These are phyloP conservation scores for Sugiyamaella smithiae DNA, from an alignment of 805 yeast genomes.

Conservation along the genomic window DNA sequence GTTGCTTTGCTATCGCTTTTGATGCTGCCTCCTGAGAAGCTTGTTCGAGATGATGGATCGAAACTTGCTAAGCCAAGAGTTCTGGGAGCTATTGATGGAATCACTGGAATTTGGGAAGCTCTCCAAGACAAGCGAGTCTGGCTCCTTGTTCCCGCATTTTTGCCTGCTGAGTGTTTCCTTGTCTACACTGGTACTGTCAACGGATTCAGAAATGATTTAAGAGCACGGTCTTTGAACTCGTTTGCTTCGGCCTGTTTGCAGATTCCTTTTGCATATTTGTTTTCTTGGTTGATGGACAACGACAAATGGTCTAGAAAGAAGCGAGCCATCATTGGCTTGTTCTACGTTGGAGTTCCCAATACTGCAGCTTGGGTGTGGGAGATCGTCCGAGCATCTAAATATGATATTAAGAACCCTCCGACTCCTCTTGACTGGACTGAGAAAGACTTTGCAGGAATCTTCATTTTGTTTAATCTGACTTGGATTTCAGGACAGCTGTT, in stretches of 20 bases:
- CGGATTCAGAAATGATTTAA: not conserved
- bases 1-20: conserved; percentile 4
- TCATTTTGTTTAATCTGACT: conserved; percentile 2
- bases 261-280: conserved; percentile 3
- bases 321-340: not conserved
- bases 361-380: conserved; percentile 11
- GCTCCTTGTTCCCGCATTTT: conserved; percentile 10
- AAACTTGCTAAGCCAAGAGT: conserved; percentile 8
- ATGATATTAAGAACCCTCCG: conserved; percentile 3
- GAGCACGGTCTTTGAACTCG: not conserved
- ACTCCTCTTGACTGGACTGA: conserved; percentile 11
- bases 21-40: conserved; percentile 6
- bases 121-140: conserved; percentile 6
- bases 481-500: conserved; percentile 7
- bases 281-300: conserved; percentile 2
- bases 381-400: conserved; percentile 1
- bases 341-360: conserved; percentile 4
- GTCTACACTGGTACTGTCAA: conserved; percentile 9
- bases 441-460: conserved; percentile 9
- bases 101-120: conserved; percentile 3
- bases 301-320: conserved; percentile 1
- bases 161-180: conserved; percentile 10
- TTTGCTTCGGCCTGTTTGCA: conserved; percentile 1
- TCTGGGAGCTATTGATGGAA: conserved; percentile 4
- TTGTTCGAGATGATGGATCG: conserved; percentile 14